A percentile compares a stretch with the other conserved stretches of the same genome.
Conservation (phyloP, 768 basidiomycete species). For the Lepiota subincarnata region DNA sequence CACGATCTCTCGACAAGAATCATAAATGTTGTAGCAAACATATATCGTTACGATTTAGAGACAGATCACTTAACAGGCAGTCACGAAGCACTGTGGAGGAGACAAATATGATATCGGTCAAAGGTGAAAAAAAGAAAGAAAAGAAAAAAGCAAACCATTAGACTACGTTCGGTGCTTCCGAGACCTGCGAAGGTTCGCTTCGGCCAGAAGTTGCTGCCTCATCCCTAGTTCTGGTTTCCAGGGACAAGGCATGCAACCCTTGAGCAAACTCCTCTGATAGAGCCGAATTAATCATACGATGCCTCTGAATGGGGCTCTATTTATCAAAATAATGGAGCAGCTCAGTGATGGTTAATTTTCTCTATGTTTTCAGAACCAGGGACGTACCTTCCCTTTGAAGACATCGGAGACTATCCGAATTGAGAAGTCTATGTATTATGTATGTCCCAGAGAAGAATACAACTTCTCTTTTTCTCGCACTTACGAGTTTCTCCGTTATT, state of each 20-base stretch:
- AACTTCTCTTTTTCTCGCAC: slow-evolving; percentile 25
- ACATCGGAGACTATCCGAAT: slow-evolving; percentile 66
- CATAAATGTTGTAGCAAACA: slow-evolving; percentile 1
- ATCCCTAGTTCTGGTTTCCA: slow-evolving; percentile 67
- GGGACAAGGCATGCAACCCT: slow-evolving; percentile 74
- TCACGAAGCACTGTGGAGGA: background rate
- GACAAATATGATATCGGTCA: background rate
- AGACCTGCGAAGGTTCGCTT: background rate
- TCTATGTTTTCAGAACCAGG: slow-evolving; percentile 2
- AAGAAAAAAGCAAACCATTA: slow-evolving; percentile 1
- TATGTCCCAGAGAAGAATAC: slow-evolving; percentile 1
- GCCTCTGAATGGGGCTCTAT: slow-evolving; percentile 74
- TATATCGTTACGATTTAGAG: slow-evolving; percentile 4
- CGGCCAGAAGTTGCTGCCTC: slow-evolving; percentile 27
- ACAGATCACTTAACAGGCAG: slow-evolving; percentile 2
- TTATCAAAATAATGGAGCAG: slow-evolving; percentile 12
- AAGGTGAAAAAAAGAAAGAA: background rate
- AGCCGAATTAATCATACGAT: slow-evolving; percentile 72
- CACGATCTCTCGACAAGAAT: slow-evolving; percentile 5
- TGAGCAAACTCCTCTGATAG: slow-evolving; percentile 65
- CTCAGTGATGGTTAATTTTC: slow-evolving; percentile 4
- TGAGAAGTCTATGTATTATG: slow-evolving; percentile 58
- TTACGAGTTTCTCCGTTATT: slow-evolving; percentile 79
- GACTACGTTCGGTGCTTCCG: background rate
- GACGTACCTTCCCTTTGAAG: slow-evolving; percentile 69